Evolutionary conservation across 345 rosid species (phyloP).

Genomic region (Gossypium ekmanianum): DNA sequence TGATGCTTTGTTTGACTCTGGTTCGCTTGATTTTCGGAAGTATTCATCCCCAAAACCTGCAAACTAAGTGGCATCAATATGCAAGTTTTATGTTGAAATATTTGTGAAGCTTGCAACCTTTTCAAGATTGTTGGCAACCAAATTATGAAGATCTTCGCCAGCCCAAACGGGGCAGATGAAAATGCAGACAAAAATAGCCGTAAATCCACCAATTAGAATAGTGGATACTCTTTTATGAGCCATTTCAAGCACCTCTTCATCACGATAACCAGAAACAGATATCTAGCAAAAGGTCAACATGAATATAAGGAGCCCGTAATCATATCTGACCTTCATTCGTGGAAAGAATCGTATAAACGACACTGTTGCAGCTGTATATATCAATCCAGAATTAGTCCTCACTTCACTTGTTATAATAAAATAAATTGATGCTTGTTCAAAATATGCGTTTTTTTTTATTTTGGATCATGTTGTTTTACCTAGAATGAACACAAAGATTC

Average conservation of each 20-base stretch:
- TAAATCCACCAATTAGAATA: constrained; percentile 53
- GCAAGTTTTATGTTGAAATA: not conserved
- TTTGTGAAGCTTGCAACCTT: constrained; percentile 41
- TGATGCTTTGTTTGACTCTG: constrained; percentile 27
- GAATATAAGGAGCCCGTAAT: constrained; percentile 70
- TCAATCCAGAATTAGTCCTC: not conserved
- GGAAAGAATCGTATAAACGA: constrained; percentile 80
- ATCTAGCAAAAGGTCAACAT: constrained; percentile 70
- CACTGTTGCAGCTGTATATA: constrained; percentile 48
- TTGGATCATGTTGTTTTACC: constrained; percentile 27
- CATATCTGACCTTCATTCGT: constrained; percentile 70
- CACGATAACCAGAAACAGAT: constrained; percentile 64
- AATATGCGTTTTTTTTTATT: not conserved
- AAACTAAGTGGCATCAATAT: not conserved
- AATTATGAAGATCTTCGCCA: constrained; percentile 57
- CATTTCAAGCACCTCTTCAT: constrained; percentile 42
- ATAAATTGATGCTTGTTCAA: not conserved
- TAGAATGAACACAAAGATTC: constrained; percentile 55
- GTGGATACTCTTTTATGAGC: constrained; percentile 62
- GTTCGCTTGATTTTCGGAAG: constrained; percentile 28
- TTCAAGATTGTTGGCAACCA: constrained; percentile 46
- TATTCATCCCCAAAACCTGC: constrained; percentile 61
- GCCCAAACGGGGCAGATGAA: constrained; percentile 68
- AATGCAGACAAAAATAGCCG: constrained; percentile 44
- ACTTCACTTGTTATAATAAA: not conserved